A percentile compares a stretch with the other conserved stretches of the same genome.
Evolutionary conservation across 1,284 basidiomycete species (phyloP).

Genomic region (Sporisorium reilianum): DNA sequence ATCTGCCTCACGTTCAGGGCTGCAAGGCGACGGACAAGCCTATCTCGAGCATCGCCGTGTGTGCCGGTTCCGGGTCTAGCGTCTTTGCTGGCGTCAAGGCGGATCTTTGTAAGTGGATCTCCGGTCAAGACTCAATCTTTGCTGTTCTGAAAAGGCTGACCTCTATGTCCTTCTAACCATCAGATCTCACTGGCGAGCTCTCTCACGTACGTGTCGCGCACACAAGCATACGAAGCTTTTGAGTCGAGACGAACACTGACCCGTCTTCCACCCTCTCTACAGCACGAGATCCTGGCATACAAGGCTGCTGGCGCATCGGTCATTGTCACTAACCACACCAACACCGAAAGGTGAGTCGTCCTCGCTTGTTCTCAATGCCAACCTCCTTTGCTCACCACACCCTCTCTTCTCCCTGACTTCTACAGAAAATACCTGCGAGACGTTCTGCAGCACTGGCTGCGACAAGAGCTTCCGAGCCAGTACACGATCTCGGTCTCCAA

Average conservation of each 20-base stretch:
- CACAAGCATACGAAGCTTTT: background rate
- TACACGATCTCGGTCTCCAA: conserved; percentile 34
- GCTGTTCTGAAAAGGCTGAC: no score
- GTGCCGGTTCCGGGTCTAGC: conserved; percentile 63
- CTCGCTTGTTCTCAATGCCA: background rate
- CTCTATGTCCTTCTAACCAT: background rate
- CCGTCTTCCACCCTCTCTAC: background rate
- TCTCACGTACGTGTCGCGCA: conserved; percentile 51
- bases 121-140: background rate
- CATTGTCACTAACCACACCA: conserved; percentile 65
- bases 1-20: conserved; percentile 36
- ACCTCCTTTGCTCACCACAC: background rate
- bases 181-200: conserved; percentile 65
- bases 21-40: conserved; percentile 35
- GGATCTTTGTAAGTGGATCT: conserved; percentile 59
- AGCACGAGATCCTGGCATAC: conserved; percentile 66
- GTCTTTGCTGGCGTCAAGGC: conserved; percentile 54
- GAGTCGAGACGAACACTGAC: background rate
- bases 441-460: conserved; percentile 50
- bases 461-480: conserved; percentile 16
- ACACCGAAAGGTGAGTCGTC: conserved; percentile 57
- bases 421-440: conserved; percentile 54
- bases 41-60: conserved; percentile 59
- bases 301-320: conserved; percentile 63
- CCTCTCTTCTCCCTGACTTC: background rate